Evolutionary conservation across 805 yeast species (phyloP).

Genomic region (Komagataella kurtzmanii): DNA sequence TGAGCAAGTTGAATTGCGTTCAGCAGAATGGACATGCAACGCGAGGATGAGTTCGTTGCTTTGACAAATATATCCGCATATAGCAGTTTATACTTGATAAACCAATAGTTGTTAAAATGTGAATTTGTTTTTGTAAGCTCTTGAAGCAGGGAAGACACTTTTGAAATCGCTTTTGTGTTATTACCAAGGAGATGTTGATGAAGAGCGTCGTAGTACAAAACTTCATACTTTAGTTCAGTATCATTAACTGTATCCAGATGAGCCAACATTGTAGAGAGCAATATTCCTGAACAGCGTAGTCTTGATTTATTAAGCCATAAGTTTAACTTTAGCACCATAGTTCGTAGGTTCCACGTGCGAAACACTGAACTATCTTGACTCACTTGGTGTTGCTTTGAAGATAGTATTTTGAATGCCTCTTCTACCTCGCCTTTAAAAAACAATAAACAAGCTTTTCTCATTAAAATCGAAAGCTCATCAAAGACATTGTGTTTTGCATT

Average conservation of each 20-base stretch:
- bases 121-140: conserved; percentile 10
- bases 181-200: conserved; percentile 11
- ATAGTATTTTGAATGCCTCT: conserved; percentile 21
- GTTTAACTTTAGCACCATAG: conserved; percentile 23
- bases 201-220: conserved; percentile 12
- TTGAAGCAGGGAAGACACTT: conserved; percentile 10
- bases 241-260: conserved; percentile 20
- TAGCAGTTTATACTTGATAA: conserved; percentile 30
- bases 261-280: conserved; percentile 17
- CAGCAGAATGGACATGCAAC: conserved; percentile 32
- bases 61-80: conserved; percentile 28
- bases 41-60: conserved; percentile 15
- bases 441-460: conserved; percentile 24
- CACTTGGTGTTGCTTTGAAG: conserved; percentile 14
- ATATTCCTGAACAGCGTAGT: conserved; percentile 17
- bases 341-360: conserved; percentile 26
- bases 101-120: conserved; percentile 25
- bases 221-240: conserved; percentile 14
- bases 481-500: conserved; percentile 18
- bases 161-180: conserved; percentile 9
- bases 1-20: conserved; percentile 36
- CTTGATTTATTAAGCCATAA: conserved; percentile 25
- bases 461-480: conserved; percentile 24
- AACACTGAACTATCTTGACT: conserved; percentile 22
- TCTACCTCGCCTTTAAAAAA: conserved; percentile 27